Conservation (phyloP, 371 early-diverging fungal species). For the Basidiobolus meristosporus region DNA sequence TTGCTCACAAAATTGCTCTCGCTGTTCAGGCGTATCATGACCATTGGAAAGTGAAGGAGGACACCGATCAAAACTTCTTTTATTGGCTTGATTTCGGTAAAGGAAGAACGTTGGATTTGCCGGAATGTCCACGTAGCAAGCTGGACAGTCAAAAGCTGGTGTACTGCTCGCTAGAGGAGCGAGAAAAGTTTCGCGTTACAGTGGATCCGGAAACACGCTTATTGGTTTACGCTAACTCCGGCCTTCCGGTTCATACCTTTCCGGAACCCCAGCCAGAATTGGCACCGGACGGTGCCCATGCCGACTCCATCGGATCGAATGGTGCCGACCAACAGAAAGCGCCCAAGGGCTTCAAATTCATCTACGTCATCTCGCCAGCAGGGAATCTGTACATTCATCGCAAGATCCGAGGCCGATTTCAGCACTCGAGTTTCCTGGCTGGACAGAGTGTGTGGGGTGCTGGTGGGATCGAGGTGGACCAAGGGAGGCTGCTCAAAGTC, state of each 20-base stretch:
- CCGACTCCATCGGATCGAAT: too few relatives aligned
- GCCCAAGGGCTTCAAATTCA: slow-evolving; percentile 8
- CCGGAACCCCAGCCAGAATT: too few relatives aligned
- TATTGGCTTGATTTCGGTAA: slow-evolving; percentile 15
- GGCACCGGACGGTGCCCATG: too few relatives aligned
- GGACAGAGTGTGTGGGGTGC: slow-evolving; percentile 14
- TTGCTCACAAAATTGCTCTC: too few relatives aligned
- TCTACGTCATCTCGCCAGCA: slow-evolving; percentile 11
- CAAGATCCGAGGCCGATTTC: slow-evolving; percentile 14
- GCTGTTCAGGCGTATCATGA: too few relatives aligned
- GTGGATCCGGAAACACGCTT: too few relatives aligned
- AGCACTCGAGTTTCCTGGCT: slow-evolving; percentile 15
- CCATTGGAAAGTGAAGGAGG: too few relatives aligned
- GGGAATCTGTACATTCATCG: slow-evolving; percentile 10
- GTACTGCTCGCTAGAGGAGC: slow-evolving; percentile 10
- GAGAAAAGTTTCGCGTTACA: slow-evolving; percentile 8
- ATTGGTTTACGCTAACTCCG: too few relatives aligned
- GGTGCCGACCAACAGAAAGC: too few relatives aligned
- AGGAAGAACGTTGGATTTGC: slow-evolving; percentile 8
- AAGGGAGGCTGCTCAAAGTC: slow-evolving; percentile 11
- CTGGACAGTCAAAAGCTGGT: slow-evolving; percentile 9
- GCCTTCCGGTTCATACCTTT: too few relatives aligned
- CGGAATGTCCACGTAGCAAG: slow-evolving; percentile 7
- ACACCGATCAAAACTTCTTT: slow-evolving; percentile 13
- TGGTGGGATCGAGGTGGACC: slow-evolving; percentile 10